Base-by-base conservation (phyloP, 257 asterid genomes). In the Lycium ferocissimum region DNA sequence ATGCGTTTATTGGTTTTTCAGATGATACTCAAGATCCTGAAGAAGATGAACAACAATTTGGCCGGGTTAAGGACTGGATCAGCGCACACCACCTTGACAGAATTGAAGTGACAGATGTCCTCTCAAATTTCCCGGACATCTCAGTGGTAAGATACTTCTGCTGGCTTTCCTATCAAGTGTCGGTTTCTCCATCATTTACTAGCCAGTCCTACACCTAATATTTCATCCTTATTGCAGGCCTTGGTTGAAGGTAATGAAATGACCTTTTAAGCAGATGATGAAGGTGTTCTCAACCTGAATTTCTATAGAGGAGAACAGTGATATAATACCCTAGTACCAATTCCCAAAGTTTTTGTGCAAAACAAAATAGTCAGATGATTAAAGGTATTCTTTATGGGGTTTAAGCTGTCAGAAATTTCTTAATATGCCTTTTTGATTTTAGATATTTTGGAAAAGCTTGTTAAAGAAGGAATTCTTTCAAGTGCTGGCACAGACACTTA, bases 21-120 rank as follows among this genome's bases (percentile, higher is more conserved):
- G 98, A 95, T 88, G 89, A 90, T 85, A 94, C 99, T 89, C 97
- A 94, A 90, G 98, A 95, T 90, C 93, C 94, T 75, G 93, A 69
- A 56, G 98, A 93, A 89, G 95, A 95, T 85, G 94, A 92, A 88
- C 94, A 91, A 76, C 99, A 94, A 67, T 62, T 90, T 69, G 91
- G 85, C 66, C 90, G 95, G 81, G 86, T 96, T 14, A 95, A 90
- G 94, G 95, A 94, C 57, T 95, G 99, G 99, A 90, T 96, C 86
- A 87, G 83, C 84, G 83, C 94, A 26, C 84, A 92, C 87, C 98
- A 95, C 88, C 96, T 91, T 73, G 93, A 89, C 75, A 91, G 89
- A 15, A 84, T 96, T 86, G 95, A 92, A 76, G 90, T 95, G 83
- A 91, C 93, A 33, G 94, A 92, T 65, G 89, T 91, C 86, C 92